A percentile compares a stretch with the other conserved stretches of the same genome.
phyloP scores from a whole-genome alignment of 305 asterid genomes.

The Fraxinus floribunda region DNA sequence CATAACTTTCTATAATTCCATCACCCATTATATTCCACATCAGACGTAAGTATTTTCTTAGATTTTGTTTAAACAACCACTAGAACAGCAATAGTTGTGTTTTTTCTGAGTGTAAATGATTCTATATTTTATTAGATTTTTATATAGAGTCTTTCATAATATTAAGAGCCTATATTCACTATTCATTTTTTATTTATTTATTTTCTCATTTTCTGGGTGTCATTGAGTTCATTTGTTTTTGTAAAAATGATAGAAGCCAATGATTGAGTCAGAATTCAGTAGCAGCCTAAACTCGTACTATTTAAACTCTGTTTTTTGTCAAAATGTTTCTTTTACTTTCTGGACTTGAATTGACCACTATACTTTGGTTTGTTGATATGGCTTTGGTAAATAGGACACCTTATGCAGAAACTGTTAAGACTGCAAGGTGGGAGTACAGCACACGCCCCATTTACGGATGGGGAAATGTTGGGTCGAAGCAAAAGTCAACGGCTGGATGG shows the following conservation, averaged over 20 bases:
- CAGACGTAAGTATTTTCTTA: not conserved
- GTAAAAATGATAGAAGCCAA: not conserved
- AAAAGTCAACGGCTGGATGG: constrained; percentile 98
- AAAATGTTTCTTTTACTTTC: not conserved
- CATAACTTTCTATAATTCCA: constrained; percentile 1
- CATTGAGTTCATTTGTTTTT: not conserved
- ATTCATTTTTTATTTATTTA: not conserved
- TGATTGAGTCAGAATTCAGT: not conserved
- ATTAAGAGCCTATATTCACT: not conserved
- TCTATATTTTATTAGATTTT: not conserved
- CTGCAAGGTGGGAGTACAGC: constrained; percentile 93
- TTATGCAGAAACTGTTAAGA: constrained; percentile 73
- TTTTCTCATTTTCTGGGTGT: not conserved
- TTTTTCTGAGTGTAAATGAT: not conserved
- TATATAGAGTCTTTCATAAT: not conserved
- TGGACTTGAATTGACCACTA: constrained; percentile 18
- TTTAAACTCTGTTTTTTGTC: not conserved
- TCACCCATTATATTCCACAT: not conserved
- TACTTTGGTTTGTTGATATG: constrained; percentile 36
- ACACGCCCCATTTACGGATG: constrained; percentile 90
- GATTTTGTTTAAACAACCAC: not conserved
- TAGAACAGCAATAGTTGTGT: not conserved
- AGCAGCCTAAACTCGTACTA: not conserved
- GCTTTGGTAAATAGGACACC: constrained; percentile 67
- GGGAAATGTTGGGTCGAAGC: constrained; percentile 85